Conservation (phyloP, 148 eudicot genomes). For the Rhododendron griersonianum region DNA sequence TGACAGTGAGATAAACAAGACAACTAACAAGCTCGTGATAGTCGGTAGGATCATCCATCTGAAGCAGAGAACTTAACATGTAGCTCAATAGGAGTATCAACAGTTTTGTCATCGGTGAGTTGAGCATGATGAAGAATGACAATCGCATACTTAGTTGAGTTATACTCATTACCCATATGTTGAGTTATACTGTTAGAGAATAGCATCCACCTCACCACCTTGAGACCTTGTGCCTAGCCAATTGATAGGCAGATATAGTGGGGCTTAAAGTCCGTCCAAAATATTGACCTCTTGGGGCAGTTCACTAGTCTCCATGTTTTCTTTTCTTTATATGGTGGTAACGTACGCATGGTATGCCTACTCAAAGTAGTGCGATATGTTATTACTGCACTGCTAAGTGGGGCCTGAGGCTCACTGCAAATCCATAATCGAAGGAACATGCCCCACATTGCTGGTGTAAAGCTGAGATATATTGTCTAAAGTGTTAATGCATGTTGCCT, state of each 20-base stretch:
- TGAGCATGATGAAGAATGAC: too few species aligned
- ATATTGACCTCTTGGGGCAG: not conserved
- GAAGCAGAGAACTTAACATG: too few species aligned
- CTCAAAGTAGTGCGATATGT: not conserved
- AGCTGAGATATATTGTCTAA: not conserved
- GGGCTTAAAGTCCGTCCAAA: not conserved
- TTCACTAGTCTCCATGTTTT: not conserved
- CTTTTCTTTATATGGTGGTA: not conserved
- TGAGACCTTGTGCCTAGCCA: not conserved
- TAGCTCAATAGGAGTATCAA: too few species aligned
- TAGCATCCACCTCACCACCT: not conserved
- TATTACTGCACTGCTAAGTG: not conserved
- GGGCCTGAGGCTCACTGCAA: not conserved
- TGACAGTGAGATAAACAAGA: too few species aligned
- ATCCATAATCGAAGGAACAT: not conserved
- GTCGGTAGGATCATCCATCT: too few species aligned
- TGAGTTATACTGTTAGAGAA: not conserved
- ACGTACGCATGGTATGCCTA: not conserved
- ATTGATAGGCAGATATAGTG: not conserved
- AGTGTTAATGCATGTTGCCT: too few species aligned
- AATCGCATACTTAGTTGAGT: not conserved
- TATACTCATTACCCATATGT: not conserved
- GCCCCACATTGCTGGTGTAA: too few species aligned
- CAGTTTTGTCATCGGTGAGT: too few species aligned
- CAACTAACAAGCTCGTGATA: too few species aligned